A percentile compares a stretch with the other conserved stretches of the same genome.
Evolutionary conservation across 192 early-diverging fungal genomes (phyloP).

Genomic region (Physocladia obscura): DNA sequence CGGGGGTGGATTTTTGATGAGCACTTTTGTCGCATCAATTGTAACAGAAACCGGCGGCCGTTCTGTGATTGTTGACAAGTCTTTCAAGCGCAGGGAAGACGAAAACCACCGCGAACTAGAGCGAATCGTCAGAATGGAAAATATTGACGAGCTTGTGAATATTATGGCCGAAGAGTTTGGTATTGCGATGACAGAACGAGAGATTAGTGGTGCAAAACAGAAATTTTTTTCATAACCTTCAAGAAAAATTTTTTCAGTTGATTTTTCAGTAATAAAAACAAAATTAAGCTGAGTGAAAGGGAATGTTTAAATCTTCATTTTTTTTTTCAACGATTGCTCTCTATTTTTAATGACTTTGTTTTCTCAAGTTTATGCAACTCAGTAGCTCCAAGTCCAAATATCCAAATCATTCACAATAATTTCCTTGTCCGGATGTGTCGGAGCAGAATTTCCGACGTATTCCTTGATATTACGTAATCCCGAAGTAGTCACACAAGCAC

Average conservation of each 20-base stretch:
- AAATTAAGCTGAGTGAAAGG: no score
- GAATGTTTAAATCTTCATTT: no score
- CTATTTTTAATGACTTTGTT: no score
- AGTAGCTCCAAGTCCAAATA: not conserved
- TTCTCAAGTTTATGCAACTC: no score
- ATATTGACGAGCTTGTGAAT: not conserved
- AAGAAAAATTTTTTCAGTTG: no score
- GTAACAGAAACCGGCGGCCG: slow-evolving; percentile 6
- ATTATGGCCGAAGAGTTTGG: slow-evolving; percentile 2
- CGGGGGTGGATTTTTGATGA: not conserved
- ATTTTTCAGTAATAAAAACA: no score
- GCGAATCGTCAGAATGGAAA: not conserved
- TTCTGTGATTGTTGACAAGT: not conserved
- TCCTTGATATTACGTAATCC: not conserved
- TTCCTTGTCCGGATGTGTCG: not conserved
- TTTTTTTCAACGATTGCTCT: no score
- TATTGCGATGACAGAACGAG: not conserved
- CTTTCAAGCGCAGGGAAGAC: not conserved
- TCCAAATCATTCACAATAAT: not conserved
- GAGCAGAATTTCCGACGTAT: not conserved
- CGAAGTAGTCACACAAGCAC: not conserved
- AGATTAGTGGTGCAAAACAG: not conserved
- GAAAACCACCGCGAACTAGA: not conserved
- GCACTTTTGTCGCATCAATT: not conserved
- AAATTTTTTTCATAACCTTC: no score